These are phyloP conservation scores for Leccinum truebloodii DNA, from an alignment of 768 basidiomycete genomes.

Conservation along the genomic window DNA sequence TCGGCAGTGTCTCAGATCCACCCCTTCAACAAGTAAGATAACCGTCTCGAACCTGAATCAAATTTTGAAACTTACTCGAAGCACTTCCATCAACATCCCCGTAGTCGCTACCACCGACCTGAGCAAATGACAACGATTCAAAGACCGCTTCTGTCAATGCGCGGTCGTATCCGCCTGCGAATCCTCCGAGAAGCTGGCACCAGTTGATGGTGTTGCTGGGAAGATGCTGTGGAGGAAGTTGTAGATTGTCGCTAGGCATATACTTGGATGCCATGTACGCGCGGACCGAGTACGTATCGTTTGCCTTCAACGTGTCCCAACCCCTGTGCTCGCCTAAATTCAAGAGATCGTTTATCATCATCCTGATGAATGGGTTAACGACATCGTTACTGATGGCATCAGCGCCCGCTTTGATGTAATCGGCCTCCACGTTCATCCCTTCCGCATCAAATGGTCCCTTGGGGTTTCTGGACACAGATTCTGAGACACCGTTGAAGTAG, in stretches of 20 bases:
- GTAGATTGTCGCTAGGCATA: constrained; percentile 21
- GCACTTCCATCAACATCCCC: constrained; percentile 30
- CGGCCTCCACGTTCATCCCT: constrained; percentile 7
- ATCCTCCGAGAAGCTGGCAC: constrained; percentile 33
- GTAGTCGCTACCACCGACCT: background rate
- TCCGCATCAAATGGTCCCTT: constrained; percentile 9
- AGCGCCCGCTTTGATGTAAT: constrained; percentile 17
- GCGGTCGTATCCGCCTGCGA: constrained; percentile 36
- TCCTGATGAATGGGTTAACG: constrained; percentile 23
- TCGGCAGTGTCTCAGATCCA: constrained; percentile 25
- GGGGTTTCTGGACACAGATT: background rate
- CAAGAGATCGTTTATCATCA: constrained; percentile 23
- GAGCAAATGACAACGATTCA: constrained; percentile 28
- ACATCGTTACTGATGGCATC: constrained; percentile 21
- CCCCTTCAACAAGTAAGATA: constrained; percentile 15
- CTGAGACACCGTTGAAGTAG: constrained; percentile 12
- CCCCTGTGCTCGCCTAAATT: constrained; percentile 14
- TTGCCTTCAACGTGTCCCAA: constrained; percentile 29
- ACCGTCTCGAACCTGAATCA: background rate
- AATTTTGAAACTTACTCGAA: constrained; percentile 28
- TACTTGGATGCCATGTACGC: constrained; percentile 27
- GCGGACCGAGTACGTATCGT: constrained; percentile 35
- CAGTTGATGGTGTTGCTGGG: constrained; percentile 32
- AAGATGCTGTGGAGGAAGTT: constrained; percentile 21
- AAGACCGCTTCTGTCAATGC: constrained; percentile 38